phyloP scores from a whole-genome alignment of 352 stramenopile species.

The Pseudoperonospora humuli region DNA sequence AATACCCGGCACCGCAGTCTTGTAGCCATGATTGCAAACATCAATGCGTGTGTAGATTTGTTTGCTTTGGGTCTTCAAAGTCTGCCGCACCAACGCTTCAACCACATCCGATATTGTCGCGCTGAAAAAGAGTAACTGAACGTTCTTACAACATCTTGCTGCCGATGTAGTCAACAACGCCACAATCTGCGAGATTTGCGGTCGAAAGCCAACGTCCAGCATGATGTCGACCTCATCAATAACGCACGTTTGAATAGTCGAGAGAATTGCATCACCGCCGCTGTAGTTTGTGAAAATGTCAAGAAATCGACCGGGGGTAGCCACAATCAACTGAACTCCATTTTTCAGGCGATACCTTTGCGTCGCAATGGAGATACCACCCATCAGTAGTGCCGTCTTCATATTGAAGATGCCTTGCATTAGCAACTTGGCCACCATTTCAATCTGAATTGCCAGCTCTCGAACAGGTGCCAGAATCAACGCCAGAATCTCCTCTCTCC shows the following conservation, averaged over 20 bases:
- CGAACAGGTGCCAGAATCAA: slow-evolving; percentile 58
- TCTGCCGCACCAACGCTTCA: slow-evolving; percentile 31
- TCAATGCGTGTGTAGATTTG: slow-evolving; percentile 26
- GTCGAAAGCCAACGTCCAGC: slow-evolving; percentile 49
- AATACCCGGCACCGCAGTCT: slow-evolving; percentile 1
- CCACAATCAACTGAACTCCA: slow-evolving; percentile 58
- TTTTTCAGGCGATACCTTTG: slow-evolving; percentile 54
- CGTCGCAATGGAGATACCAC: slow-evolving; percentile 51
- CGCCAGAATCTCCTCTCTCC: slow-evolving; percentile 17
- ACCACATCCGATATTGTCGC: slow-evolving; percentile 45
- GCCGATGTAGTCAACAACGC: slow-evolving; percentile 15
- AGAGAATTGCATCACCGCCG: slow-evolving; percentile 15
- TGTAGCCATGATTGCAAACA: slow-evolving; percentile 12
- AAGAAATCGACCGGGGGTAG: slow-evolving; percentile 54
- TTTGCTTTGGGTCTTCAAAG: slow-evolving; percentile 10
- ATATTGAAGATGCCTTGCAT: slow-evolving; percentile 49
- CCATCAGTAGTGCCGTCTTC: slow-evolving; percentile 60
- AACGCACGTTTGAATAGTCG: slow-evolving; percentile 27
- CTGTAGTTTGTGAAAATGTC: slow-evolving; percentile 40
- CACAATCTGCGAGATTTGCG: slow-evolving; percentile 44
- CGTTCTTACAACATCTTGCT: neutral
- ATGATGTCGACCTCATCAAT: slow-evolving; percentile 77
- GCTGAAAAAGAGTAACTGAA: slow-evolving; percentile 55
- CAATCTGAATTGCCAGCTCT: slow-evolving; percentile 71
- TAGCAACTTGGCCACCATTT: slow-evolving; percentile 45